phyloP scores from a whole-genome alignment of 345 rosid genomes.

The Arabidopsis arenosa region DNA sequence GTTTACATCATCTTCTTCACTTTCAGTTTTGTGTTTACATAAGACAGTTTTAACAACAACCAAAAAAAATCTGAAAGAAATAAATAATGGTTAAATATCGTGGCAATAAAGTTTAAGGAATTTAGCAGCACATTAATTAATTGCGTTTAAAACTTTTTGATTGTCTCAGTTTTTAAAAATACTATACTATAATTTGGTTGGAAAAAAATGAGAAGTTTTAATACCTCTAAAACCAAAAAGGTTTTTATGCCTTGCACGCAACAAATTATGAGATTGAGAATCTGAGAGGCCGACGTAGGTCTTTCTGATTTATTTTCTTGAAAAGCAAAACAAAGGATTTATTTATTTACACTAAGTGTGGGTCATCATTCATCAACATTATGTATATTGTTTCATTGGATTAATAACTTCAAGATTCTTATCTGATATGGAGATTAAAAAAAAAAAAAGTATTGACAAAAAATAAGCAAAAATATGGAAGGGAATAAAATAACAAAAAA shows the following conservation, averaged over 20 bases:
- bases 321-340: background rate
- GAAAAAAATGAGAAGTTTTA: background rate
- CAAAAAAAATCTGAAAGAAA: background rate
- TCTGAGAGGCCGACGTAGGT: background rate
- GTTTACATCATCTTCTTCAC: constrained; percentile 35
- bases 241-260: constrained; percentile 23
- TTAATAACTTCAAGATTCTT: background rate
- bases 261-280: background rate
- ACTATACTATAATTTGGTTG: background rate
- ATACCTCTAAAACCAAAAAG: background rate
- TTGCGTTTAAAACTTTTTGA: background rate
- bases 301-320: background rate
- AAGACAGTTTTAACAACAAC: background rate
- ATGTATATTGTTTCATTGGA: background rate
- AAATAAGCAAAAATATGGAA: background rate
- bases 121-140: background rate
- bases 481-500: no score
- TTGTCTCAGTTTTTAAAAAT: background rate
- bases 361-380: background rate
- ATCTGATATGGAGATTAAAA: background rate
- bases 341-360: background rate
- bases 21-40: constrained; percentile 31
- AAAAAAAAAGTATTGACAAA: background rate
- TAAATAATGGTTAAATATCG: constrained; percentile 10
- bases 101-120: constrained; percentile 6